Conservation (phyloP, 768 basidiomycete genomes). For the Ephemerocybe angulata region DNA sequence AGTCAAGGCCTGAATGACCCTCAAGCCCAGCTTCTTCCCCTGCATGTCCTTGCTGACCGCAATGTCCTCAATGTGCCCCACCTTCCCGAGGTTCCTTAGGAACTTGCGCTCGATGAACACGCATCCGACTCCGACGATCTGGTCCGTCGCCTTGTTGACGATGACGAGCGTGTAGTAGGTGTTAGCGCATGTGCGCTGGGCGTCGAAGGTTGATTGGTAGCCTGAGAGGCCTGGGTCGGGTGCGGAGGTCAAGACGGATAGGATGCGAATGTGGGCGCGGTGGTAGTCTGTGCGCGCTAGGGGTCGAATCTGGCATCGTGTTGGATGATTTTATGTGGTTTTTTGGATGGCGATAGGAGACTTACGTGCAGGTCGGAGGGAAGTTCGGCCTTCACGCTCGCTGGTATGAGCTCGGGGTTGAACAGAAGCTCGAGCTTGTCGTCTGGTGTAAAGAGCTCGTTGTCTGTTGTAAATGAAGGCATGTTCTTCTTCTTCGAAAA, state of each 20-base stretch:
- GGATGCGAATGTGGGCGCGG: conserved; percentile 80
- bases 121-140: conserved; percentile 78
- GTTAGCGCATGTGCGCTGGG: conserved; percentile 45
- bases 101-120: conserved; percentile 95
- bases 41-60: conserved; percentile 86
- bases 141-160: conserved; percentile 67
- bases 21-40: conserved; percentile 87
- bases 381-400: conserved; percentile 54
- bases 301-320: conserved; percentile 75
- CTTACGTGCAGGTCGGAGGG: conserved; percentile 66
- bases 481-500: not conserved
- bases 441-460: conserved; percentile 38
- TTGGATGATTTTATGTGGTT: not conserved
- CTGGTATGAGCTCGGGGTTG: conserved; percentile 65
- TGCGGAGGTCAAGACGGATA: conserved; percentile 74
- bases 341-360: conserved; percentile 4
- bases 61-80: conserved; percentile 98
- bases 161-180: conserved; percentile 89
- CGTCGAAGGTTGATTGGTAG: conserved; percentile 68
- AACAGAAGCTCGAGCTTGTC: conserved; percentile 74
- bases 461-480: conserved; percentile 32
- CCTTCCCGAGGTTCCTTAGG: conserved; percentile 75
- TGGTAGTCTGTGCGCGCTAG: conserved; percentile 79
- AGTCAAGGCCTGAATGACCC: conserved; percentile 83
- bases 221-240: conserved; percentile 59